Conservation (phyloP, 1,284 basidiomycete genomes). For the Cutaneotrichosporon dermatis region DNA sequence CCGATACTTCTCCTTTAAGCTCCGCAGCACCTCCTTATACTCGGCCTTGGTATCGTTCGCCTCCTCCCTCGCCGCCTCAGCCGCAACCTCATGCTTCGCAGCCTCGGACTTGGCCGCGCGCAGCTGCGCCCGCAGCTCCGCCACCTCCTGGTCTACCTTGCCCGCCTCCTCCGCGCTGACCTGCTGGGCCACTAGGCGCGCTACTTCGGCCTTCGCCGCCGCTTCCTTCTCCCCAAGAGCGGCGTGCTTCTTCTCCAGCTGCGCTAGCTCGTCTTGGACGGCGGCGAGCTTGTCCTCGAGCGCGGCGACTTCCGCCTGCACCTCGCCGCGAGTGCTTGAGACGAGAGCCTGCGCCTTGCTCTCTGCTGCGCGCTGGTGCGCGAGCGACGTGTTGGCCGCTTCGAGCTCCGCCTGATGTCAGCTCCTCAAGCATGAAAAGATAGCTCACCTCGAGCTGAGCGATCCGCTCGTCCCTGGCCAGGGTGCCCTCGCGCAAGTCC, state of each 20-base stretch:
- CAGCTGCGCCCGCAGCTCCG: conserved; percentile 30
- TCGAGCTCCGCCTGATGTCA: conserved; percentile 21
- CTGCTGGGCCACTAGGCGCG: conserved; percentile 17
- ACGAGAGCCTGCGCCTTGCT: conserved; percentile 17
- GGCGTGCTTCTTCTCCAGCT: conserved; percentile 27
- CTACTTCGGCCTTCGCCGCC: conserved; percentile 30
- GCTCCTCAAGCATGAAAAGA: not conserved
- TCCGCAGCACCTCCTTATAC: conserved; percentile 19
- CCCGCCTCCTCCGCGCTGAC: conserved; percentile 12
- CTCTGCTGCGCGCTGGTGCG: conserved; percentile 27
- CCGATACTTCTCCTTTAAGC: conserved; percentile 24
- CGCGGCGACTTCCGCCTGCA: conserved; percentile 15
- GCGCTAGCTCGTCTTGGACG: conserved; percentile 23
- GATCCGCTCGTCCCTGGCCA: conserved; percentile 22
- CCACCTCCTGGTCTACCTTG: conserved; percentile 19
- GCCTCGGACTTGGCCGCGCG: conserved; percentile 29
- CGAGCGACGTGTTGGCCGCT: conserved; percentile 31
- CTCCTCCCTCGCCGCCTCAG: conserved; percentile 33
- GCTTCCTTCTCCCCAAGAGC: conserved; percentile 30
- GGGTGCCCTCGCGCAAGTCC: conserved; percentile 27
- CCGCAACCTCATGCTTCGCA: conserved; percentile 23
- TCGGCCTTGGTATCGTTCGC: conserved; percentile 17
- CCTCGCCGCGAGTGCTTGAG: conserved; percentile 11
- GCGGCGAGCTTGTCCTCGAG: conserved; percentile 22
- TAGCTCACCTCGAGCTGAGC: conserved; percentile 33